phyloP scores from a whole-genome alignment of 495 filamentous ascomycete species.

The Beverwykella pulmonaria region DNA sequence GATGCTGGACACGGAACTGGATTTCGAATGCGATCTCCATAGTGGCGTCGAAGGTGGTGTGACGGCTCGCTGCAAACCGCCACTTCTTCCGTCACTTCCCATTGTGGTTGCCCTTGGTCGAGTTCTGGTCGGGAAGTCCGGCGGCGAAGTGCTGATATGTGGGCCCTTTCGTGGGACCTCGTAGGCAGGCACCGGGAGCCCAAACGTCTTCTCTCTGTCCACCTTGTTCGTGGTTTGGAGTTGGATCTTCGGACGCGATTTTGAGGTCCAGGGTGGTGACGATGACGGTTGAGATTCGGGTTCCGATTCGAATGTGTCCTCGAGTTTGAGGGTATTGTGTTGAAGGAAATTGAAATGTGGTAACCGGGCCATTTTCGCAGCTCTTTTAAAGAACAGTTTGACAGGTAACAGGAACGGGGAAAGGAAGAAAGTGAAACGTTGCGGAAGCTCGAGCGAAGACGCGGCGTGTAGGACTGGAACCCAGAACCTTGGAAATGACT shows the following conservation, averaged over 20 bases:
- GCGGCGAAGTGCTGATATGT: slow-evolving; percentile 1
- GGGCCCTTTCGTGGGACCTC: background rate
- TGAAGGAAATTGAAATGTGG: background rate
- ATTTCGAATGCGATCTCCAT: slow-evolving; percentile 11
- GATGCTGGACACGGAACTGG: slow-evolving; percentile 11
- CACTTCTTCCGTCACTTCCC: background rate
- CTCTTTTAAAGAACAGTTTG: background rate
- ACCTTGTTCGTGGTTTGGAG: background rate
- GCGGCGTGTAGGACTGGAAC: too few relatives aligned
- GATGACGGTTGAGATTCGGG: background rate
- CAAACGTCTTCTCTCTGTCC: background rate
- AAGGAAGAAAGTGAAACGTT: too few relatives aligned
- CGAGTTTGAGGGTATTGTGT: background rate
- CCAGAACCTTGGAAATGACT: too few relatives aligned
- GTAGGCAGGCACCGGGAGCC: background rate
- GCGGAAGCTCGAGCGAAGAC: too few relatives aligned
- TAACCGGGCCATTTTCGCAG: background rate
- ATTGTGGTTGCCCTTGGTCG: slow-evolving; percentile 3
- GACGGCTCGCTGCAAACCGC: background rate
- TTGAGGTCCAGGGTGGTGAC: background rate
- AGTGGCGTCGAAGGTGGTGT: slow-evolving; percentile 26
- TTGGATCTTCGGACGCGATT: slow-evolving; percentile 11
- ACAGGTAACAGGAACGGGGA: background rate
- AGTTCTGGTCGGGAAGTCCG: slow-evolving; percentile 11
- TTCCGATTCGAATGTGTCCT: background rate